Evolutionary conservation across 2,329 filamentous ascomycete genomes (phyloP).

Genomic region (Coleophoma cylindrospora): DNA sequence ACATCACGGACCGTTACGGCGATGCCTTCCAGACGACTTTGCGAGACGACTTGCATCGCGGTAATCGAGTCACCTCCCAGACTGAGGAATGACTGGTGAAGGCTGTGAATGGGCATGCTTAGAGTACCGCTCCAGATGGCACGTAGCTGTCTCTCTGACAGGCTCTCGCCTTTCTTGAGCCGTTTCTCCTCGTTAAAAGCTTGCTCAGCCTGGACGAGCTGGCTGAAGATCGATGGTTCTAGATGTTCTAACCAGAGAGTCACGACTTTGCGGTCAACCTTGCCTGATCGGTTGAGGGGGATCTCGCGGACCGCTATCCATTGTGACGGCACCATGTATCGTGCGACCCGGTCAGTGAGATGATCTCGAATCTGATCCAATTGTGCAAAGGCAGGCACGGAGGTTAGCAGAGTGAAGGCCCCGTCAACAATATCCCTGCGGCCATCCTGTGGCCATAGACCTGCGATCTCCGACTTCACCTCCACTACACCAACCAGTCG

Average conservation of each 20-base stretch:
- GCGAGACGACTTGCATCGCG: not conserved
- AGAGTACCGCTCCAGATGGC: conserved; percentile 18
- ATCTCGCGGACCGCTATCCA: conserved; percentile 21
- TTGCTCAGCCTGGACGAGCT: conserved; percentile 8
- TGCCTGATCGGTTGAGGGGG: conserved; percentile 22
- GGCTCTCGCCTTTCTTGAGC: not conserved
- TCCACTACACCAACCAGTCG: not conserved
- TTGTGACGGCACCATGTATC: conserved; percentile 24
- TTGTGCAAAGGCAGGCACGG: not conserved
- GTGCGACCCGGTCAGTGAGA: not conserved
- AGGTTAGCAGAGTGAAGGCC: not conserved
- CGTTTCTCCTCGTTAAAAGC: not conserved
- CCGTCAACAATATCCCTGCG: not conserved
- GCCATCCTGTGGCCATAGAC: not conserved
- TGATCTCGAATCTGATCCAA: not conserved
- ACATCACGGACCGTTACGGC: conserved; percentile 27
- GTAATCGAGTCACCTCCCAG: not conserved
- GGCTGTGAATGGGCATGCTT: conserved; percentile 24
- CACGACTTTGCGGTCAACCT: conserved; percentile 27
- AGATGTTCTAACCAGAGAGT: conserved; percentile 41
- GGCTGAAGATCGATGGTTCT: conserved; percentile 29
- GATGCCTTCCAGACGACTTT: conserved; percentile 7
- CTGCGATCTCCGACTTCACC: not conserved
- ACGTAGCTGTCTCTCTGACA: not conserved
- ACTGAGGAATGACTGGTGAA: not conserved